Evolutionary conservation across 345 rosid species (phyloP).

Genomic region (Brassica nigra): DNA sequence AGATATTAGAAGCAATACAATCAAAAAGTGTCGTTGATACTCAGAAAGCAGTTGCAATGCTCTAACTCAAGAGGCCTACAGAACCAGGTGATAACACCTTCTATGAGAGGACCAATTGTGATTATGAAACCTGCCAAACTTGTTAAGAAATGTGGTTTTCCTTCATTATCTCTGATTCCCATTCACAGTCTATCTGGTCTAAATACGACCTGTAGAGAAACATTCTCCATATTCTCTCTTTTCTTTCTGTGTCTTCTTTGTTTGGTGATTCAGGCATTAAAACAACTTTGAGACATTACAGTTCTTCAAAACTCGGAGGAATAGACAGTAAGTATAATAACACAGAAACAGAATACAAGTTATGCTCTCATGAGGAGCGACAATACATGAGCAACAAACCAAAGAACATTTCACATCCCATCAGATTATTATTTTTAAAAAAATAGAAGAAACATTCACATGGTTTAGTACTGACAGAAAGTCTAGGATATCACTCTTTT

Average conservation of each 20-base stretch:
- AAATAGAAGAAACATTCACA: background rate
- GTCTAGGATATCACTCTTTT: background rate
- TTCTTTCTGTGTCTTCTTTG: too few species aligned
- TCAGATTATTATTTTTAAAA: background rate
- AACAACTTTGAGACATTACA: background rate
- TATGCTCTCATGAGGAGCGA: background rate
- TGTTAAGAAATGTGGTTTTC: background rate
- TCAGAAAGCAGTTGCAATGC: background rate
- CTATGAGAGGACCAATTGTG: background rate
- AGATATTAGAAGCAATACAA: background rate
- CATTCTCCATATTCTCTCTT: too few species aligned
- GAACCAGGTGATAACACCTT: background rate
- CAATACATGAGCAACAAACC: background rate
- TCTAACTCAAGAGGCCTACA: background rate
- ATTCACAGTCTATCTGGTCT: background rate
- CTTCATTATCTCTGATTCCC: background rate
- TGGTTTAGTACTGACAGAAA: background rate
- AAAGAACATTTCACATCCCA: background rate
- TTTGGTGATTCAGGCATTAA: background rate
- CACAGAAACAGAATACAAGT: background rate
- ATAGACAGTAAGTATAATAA: background rate
- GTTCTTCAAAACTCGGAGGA: background rate
- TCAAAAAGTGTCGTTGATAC: background rate
- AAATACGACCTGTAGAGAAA: background rate
- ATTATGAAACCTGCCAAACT: background rate